Evolutionary conservation across 768 basidiomycete genomes (phyloP), one percentile per base, ranked within the genome.

Genomic region (Antrodiella citrinella): DNA sequence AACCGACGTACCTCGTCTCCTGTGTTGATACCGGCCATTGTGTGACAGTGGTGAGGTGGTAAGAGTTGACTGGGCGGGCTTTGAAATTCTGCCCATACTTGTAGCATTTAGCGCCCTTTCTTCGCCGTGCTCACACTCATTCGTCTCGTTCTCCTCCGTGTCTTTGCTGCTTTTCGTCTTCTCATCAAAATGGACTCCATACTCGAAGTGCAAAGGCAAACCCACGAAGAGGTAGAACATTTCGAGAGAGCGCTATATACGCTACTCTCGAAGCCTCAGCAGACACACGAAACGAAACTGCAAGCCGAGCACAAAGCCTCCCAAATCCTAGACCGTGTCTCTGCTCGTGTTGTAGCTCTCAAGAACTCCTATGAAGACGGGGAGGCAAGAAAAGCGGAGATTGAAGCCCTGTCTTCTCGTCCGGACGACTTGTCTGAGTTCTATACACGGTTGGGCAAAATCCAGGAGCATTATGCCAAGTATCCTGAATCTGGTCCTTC

Each of bases 391-490:
- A 83, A 81, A 51, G 67, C 71, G n/a, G 89, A 91, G 64, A 68
- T 82, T 13, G 74, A 83, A 40, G 57, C 73, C 11, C 68, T 91
- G 4, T 84, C 86, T 30, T 72, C 77, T 10, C 54, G 70, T 3
- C 77, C 77, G 43, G 78, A 81, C 67, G 80, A 97, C 69, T 76
- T 98, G 47, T 82, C 85, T 44, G 91, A 95, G 68, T 99, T 99
- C 73, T 98, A 99, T 72, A 74, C 84, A 67, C 85, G 96, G 72
- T 84, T 98, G 75, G 84, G 82, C 64, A 92, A 89, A 79, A 83
- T 98, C 69, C 91, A 94, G 72, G 92, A 94, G 65, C 91, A 95
- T 78, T 84, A 98, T 76, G 79, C 77, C 70, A 91, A 91, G 75
- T 93, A 97, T 77, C 93, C 93, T 72, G 88, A 94, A 72, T 74